Base-by-base conservation (phyloP, 306 rosid species). In the Sicyos edulis region DNA sequence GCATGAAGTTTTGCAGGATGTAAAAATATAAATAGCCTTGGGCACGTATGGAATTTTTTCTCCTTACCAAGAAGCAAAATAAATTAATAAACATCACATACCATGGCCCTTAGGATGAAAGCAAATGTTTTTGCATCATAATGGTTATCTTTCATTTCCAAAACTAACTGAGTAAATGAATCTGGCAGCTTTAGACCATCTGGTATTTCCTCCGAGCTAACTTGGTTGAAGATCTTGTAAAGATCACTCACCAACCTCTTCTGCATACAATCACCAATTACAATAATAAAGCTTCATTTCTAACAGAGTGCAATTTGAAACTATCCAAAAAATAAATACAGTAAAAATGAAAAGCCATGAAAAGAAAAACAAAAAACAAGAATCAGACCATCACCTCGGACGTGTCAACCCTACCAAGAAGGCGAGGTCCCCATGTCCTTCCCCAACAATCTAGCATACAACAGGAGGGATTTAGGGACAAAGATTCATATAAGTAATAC, bases 341-440 rank as follows among this genome's bases (percentile, higher is more conserved):
- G 1, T 1, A 50, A 24, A 16, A 52, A 32, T 8, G 22, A 66
- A 40, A 40, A 66, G 12, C 50, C 56, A 21, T 21, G 74, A 66
- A 61, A 59, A 52, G 16, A 63, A 68, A 78, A 54, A 42, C 47
- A 20, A 1, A 0, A 40, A 20, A 61, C 44, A 51, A 5, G 72
- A 67, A 75, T 78, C 51, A 45, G 74, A 61, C 72, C 64, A 50
- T 84, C 85, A 93, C 98, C 96, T 88, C 96, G 45, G 98, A 90
- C 83, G 88, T 88, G 75, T 88, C 98, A 84, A 71, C 90, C 82
- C 98, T 83, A 67, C 96, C 83, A 54, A 93, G 96, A 87, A 93
- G 82, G 88, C 88, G 86, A 62, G 98, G 98, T 81, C 98, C 98
- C 81, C 88, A 88, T 70, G 96, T 89, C 81, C 98, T 88, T 24